Conservation (phyloP, 139 green algal species). For the Asterochloris sp. region DNA sequence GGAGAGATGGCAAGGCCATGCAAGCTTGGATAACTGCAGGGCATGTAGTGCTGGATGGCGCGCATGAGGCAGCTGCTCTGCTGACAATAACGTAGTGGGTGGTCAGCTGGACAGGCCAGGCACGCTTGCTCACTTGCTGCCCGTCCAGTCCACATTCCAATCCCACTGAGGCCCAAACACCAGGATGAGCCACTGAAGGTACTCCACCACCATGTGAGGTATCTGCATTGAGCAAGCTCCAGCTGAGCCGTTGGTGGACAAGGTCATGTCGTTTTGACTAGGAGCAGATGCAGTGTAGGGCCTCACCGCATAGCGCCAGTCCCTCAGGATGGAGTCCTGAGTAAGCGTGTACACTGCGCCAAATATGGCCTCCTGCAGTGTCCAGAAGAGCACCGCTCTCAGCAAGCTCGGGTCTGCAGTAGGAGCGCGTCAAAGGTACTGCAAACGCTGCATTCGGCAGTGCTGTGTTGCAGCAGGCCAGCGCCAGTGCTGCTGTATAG, state of each 20-base stretch:
- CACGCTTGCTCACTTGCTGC: background rate
- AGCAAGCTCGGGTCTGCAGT: no score
- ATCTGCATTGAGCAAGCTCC: background rate
- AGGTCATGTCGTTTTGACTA: no score
- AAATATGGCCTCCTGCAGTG: constrained; percentile 8
- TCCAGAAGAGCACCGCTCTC: background rate
- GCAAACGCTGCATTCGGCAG: background rate
- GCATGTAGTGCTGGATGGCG: no score
- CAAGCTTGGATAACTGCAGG: no score
- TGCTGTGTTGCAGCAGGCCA: background rate
- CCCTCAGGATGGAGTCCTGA: no score
- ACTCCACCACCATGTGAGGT: constrained; percentile 7
- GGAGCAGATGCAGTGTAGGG: no score
- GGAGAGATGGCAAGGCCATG: no score
- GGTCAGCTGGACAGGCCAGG: no score
- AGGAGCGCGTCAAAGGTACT: no score
- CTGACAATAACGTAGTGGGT: no score
- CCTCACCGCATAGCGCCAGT: no score
- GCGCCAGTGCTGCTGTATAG: background rate
- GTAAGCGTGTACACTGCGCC: constrained; percentile 1
- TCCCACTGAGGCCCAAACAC: constrained; percentile 16
- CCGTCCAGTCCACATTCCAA: constrained; percentile 10
- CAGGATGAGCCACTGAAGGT: constrained; percentile 10
- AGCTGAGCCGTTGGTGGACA: background rate
- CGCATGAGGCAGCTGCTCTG: no score